Evolutionary conservation across 1,284 basidiomycete genomes (phyloP).

Genomic region (Ustilago loliicola): DNA sequence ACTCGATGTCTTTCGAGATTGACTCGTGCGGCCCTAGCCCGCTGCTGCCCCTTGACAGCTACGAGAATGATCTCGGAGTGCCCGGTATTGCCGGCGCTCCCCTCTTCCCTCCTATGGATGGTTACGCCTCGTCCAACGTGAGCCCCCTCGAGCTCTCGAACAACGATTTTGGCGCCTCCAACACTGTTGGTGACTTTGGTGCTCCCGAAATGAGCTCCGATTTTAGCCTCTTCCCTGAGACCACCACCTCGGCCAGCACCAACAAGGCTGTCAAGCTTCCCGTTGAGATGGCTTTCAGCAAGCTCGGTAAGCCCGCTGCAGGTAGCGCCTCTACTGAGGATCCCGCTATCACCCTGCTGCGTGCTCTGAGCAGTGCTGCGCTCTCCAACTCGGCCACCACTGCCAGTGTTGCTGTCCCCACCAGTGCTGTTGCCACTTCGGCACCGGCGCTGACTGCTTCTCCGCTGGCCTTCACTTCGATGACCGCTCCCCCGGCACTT

Average conservation of each 20-base stretch:
- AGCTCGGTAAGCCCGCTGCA: slow-evolving; percentile 44
- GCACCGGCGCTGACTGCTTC: slow-evolving; percentile 45
- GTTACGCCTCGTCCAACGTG: slow-evolving; percentile 53
- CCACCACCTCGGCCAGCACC: neutral
- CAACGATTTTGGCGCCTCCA: slow-evolving; percentile 37
- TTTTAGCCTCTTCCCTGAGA: slow-evolving; percentile 59
- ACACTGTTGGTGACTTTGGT: slow-evolving; percentile 47
- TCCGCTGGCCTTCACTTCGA: slow-evolving; percentile 46
- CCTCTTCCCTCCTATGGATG: slow-evolving; percentile 46
- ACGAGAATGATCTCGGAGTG: slow-evolving; percentile 53
- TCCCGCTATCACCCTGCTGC: slow-evolving; percentile 51
- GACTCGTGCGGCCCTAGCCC: slow-evolving; percentile 65
- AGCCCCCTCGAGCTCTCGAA: slow-evolving; percentile 46
- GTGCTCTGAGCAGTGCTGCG: slow-evolving; percentile 51
- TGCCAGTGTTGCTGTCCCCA: slow-evolving; percentile 19
- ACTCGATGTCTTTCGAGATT: slow-evolving; percentile 63
- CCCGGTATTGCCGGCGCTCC: slow-evolving; percentile 62
- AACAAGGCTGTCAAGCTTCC: slow-evolving; percentile 31
- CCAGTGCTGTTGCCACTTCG: slow-evolving; percentile 16
- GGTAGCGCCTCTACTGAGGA: slow-evolving; percentile 39
- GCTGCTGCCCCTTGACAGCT: slow-evolving; percentile 59
- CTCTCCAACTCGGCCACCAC: slow-evolving; percentile 41
- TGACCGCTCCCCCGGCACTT: slow-evolving; percentile 24
- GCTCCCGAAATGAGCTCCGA: slow-evolving; percentile 45
- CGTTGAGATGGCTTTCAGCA: slow-evolving; percentile 59